These are phyloP conservation scores for Penicillium occitanis DNA, from an alignment of 2,329 filamentous ascomycete genomes.

Conservation along the genomic window DNA sequence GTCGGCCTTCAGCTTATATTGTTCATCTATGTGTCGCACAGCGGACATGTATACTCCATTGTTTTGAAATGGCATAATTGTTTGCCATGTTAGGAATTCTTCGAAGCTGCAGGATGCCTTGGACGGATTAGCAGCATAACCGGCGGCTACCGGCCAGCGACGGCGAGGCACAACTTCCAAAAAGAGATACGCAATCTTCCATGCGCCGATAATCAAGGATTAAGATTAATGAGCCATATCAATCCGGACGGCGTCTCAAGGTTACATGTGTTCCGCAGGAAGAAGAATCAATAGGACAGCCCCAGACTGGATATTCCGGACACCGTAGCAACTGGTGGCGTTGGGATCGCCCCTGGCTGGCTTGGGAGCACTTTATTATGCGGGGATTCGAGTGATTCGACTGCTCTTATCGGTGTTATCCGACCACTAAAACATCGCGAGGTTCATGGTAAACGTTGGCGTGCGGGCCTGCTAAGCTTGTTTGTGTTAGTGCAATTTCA, in stretches of 20 bases:
- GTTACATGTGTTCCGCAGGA: neutral
- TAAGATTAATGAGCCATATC: neutral
- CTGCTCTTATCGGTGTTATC: neutral
- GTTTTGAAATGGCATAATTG: neutral
- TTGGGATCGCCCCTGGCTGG: conserved; percentile 2
- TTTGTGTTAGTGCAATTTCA: neutral
- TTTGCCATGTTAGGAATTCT: neutral
- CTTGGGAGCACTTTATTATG: neutral
- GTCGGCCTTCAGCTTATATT: neutral
- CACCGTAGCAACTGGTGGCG: neutral
- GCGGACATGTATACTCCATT: neutral
- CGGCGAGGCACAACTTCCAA: neutral
- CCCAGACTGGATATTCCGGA: neutral
- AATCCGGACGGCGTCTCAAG: neutral
- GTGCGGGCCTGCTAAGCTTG: neutral
- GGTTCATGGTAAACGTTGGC: neutral
- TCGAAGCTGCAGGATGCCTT: neutral
- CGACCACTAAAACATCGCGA: neutral
- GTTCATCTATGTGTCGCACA: neutral
- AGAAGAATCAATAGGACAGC: neutral
- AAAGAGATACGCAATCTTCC: neutral
- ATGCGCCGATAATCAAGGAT: neutral
- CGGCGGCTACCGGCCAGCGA: neutral
- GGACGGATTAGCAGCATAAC: neutral
- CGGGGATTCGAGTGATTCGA: neutral